Conservation (phyloP, 139 green algal species). For the Nannochloris sp. region DNA sequence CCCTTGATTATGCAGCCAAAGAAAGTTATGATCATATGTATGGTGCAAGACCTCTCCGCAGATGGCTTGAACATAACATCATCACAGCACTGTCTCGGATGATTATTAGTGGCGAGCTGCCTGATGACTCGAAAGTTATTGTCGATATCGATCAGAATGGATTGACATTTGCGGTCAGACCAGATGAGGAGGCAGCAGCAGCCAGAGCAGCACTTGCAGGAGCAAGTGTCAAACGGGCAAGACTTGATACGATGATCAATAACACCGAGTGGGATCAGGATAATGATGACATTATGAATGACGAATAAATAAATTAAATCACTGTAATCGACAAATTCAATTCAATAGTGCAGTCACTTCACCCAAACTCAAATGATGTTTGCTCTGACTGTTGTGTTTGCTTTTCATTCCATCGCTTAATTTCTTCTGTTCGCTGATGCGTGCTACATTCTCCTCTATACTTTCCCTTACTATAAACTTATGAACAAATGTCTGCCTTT, state of each 20-base stretch:
- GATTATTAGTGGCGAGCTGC: constrained; percentile 52
- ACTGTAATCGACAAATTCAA: too few species aligned
- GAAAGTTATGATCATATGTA: constrained; percentile 44
- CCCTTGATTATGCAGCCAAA: constrained; percentile 41
- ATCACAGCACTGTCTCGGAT: constrained; percentile 60
- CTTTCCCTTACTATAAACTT: constrained; percentile 58
- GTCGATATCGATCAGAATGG: constrained; percentile 12
- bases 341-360: constrained; percentile 22
- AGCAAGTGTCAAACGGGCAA: constrained; percentile 12
- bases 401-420: background rate
- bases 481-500: constrained; percentile 52
- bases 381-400: background rate
- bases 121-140: constrained; percentile 34
- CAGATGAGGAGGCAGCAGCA: constrained; percentile 17
- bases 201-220: constrained; percentile 2
- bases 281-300: constrained; percentile 8
- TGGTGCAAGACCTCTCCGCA: constrained; percentile 63
- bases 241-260: background rate
- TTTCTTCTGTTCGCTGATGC: constrained; percentile 21
- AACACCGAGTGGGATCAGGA: constrained; percentile 10
- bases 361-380: constrained; percentile 15
- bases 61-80: constrained; percentile 62
- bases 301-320: constrained; percentile 6
- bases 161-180: constrained; percentile 24
- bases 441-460: constrained; percentile 74